Conservation (phyloP, 2,329 filamentous ascomycete species). For the Penicillium sp. region DNA sequence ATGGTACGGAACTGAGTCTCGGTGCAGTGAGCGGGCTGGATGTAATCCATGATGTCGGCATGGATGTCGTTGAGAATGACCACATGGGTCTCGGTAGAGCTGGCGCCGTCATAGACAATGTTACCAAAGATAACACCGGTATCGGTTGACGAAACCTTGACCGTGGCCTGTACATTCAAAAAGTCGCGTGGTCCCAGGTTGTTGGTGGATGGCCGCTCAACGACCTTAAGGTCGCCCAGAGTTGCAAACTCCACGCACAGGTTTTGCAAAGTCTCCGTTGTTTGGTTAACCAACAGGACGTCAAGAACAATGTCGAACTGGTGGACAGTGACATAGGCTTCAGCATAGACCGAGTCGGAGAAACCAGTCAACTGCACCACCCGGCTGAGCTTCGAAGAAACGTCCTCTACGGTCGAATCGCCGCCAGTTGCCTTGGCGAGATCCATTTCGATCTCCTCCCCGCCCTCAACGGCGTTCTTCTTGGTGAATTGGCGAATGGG, state of each 20-base stretch:
- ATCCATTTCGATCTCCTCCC: constrained; percentile 83
- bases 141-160: constrained; percentile 97
- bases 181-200: constrained; percentile 95
- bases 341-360: constrained; percentile 97
- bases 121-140: constrained; percentile 99
- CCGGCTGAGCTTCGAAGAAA: constrained; percentile 89
- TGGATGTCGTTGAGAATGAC: constrained; percentile 98
- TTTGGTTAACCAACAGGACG: constrained; percentile 95
- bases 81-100: constrained; percentile 89
- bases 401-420: constrained; percentile 76
- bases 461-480: constrained; percentile 78
- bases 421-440: constrained; percentile 92
- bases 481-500: constrained; percentile 88
- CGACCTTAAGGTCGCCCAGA: constrained; percentile 93
- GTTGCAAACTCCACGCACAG: constrained; percentile 98
- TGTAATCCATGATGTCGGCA: constrained; percentile 99
- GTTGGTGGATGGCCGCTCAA: constrained; percentile 92
- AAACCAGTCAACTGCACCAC: constrained; percentile 98
- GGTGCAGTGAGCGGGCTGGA: constrained; percentile 91
- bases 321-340: constrained; percentile 97
- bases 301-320: constrained; percentile 98
- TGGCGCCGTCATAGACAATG: constrained; percentile 92
- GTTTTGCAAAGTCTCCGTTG: constrained; percentile 92
- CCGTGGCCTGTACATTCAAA: constrained; percentile 95
- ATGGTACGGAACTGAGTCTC: constrained; percentile 99